phyloP scores from a whole-genome alignment of 768 basidiomycete genomes.

The Dacryopinax primogenitus region DNA sequence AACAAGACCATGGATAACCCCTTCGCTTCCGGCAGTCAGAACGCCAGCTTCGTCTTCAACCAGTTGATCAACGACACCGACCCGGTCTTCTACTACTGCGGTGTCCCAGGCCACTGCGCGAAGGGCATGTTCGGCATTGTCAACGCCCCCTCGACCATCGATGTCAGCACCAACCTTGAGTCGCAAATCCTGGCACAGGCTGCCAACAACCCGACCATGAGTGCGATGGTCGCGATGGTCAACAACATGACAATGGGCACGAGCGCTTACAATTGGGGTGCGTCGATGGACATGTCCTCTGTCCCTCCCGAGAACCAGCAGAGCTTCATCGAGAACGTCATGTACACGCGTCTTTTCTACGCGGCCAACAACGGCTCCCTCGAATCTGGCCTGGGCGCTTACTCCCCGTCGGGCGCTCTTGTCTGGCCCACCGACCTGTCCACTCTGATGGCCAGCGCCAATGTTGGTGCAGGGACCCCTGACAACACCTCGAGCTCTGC shows the following conservation, averaged over 20 bases:
- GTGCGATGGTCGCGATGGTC: slow-evolving; percentile 25
- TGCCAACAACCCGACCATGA: slow-evolving; percentile 35
- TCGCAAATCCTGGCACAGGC: slow-evolving; percentile 3
- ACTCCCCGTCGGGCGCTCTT: slow-evolving; percentile 32
- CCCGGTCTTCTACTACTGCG: slow-evolving; percentile 66
- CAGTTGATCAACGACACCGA: slow-evolving; percentile 61
- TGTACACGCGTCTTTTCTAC: slow-evolving; percentile 33
- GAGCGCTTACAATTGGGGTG: slow-evolving; percentile 46
- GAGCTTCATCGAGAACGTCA: slow-evolving; percentile 11
- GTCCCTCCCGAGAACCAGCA: slow-evolving; percentile 45
- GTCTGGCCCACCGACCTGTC: slow-evolving; percentile 50
- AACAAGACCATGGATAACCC: slow-evolving; percentile 49
- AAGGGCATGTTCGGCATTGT: slow-evolving; percentile 64
- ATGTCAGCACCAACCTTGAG: slow-evolving; percentile 32
- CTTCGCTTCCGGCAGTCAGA: slow-evolving; percentile 55
- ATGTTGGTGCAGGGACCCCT: slow-evolving; percentile 14
- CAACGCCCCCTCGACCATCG: slow-evolving; percentile 33
- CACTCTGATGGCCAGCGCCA: slow-evolving; percentile 30
- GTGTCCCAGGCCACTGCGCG: slow-evolving; percentile 53
- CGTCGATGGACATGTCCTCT: slow-evolving; percentile 43
- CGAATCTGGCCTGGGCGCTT: slow-evolving; percentile 38
- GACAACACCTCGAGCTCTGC: slow-evolving; percentile 14
- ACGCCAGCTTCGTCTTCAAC: slow-evolving; percentile 52
- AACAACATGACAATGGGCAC: slow-evolving; percentile 37
- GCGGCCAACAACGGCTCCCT: slow-evolving; percentile 43